Percentiles rank a stretch among this genome's conserved stretches.
phyloP scores from a whole-genome alignment of 2,329 filamentous ascomycete genomes.

The Elsinoe necatrix region DNA sequence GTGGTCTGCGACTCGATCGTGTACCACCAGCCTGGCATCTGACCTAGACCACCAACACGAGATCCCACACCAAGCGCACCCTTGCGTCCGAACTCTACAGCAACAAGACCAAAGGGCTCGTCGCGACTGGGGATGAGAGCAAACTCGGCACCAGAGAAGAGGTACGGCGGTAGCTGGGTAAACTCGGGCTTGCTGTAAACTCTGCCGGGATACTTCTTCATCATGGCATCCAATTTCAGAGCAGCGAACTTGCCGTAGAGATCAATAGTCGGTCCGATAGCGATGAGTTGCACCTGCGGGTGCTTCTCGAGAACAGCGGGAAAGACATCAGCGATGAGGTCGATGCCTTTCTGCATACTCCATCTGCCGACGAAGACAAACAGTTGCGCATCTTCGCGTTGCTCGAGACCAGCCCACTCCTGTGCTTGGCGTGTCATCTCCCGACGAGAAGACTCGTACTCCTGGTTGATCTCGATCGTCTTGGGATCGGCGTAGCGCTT shows the following conservation, averaged over 20 bases:
- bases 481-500: conserved; percentile 44
- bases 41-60: conserved; percentile 57
- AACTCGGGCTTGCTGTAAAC: conserved; percentile 63
- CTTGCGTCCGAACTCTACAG: conserved; percentile 61
- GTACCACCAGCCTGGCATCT: conserved; percentile 66
- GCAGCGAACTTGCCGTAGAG: conserved; percentile 61
- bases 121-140: conserved; percentile 60
- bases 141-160: conserved; percentile 61
- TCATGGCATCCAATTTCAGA: conserved; percentile 55
- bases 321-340: conserved; percentile 60
- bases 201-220: conserved; percentile 56
- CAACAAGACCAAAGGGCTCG: conserved; percentile 61
- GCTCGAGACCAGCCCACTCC: conserved; percentile 57
- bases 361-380: conserved; percentile 62
- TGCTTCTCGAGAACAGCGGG: conserved; percentile 53
- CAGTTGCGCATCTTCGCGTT: conserved; percentile 54
- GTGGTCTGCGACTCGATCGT: conserved; percentile 58
- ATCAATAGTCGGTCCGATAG: conserved; percentile 58
- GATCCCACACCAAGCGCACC: conserved; percentile 59
- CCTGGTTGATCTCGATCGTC: conserved; percentile 45
- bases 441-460: conserved; percentile 46
- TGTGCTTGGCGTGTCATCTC: conserved; percentile 54
- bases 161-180: conserved; percentile 56
- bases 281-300: conserved; percentile 53
- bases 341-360: conserved; percentile 61